Base-by-base conservation (phyloP, 495 filamentous ascomycete species). In the Tuber brumale region DNA sequence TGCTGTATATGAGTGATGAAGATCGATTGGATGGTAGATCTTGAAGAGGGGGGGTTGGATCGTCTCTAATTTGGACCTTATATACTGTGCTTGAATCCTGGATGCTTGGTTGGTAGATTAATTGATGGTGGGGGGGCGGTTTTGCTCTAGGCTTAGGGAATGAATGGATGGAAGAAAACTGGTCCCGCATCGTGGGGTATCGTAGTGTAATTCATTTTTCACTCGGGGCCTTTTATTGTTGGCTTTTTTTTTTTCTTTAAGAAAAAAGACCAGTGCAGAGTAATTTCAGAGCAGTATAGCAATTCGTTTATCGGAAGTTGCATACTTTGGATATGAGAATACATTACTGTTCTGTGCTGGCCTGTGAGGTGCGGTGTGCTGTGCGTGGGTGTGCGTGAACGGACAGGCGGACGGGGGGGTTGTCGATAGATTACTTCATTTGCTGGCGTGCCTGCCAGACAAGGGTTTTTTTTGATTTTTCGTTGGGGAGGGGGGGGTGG, bases 261-360 rank as follows among this genome's bases (percentile, higher is more conserved):
- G 8, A 46, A 70, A n/a, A 57, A 70, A n/a, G 48, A 10, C 61
- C 44, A 79, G 72, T 41, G 45, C 35, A 12, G 61, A 73, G 72
- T 39, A 76, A 76, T 76, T 76, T 78, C 74, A 76, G 48, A 16
- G 76, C 66, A 71, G 57, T 35, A 66, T 27, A 35, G 10, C 57
- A 19, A 35, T 66, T 35, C 27, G 72, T 77, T 70, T 75, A 75
- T 77, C 76, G 76, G 76, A 72, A 72, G 74, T 76, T 76, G 76
- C 70, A 78, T 76, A 72, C 75, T 72, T 75, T 76, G 76, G 69
- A 77, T 51, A 61, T 77, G 57, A 3, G 57, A 19, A 27, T 35
- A 66, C 6, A 66, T 66, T 35, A 35, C 57, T 18, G 57, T 31
- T 66, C 57, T 66, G 57, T 66, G 27, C 57, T 66, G 57, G 27